Base-by-base conservation (phyloP, 192 early-diverging fungal genomes). In the Mortierella claussenii region DNA sequence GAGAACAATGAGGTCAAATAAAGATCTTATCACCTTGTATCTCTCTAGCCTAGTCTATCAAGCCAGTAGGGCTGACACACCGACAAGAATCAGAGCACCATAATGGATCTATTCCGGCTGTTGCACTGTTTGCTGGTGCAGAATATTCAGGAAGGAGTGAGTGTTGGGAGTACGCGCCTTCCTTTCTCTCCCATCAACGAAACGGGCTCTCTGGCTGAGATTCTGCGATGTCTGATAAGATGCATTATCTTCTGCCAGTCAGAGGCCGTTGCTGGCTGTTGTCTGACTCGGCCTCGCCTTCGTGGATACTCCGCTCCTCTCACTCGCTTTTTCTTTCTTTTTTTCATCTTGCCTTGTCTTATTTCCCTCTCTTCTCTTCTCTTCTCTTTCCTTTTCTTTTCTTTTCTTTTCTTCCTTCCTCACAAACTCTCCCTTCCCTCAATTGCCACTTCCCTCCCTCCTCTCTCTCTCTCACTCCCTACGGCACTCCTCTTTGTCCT, bases 171-270 rank as follows among this genome's bases (percentile, higher is more conserved):
- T n/a, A n/a, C n/a, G n/a, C n/a, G n/a, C n/a, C n/a, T n/a, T n/a
- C n/a, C n/a, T n/a, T n/a, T n/a, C n/a, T n/a, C n/a, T n/a, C 32
- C 1, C n/a, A 40, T 40, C 31, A n/a, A 20, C 17, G n/a, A 31
- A 55, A 33, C 24, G 57, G 57, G 57, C 57, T 60, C 57, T 48
- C 7, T 15, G 52, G 18, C 44, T 32, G 27, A 60, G 57, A 60
- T 60, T 60, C 44, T 20, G 34, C 26, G 57, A 48, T 60, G n/a
- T 60, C 18, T 47, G 57, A 60, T 60, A 60, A 65, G 63, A 65
- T 65, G 40, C 55, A 53, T 65, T 65, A 65, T 65, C 63, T 65
- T 33, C 26, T 24, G 53, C 63, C 43, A 65, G 23, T 65, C 53
- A 65, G 53, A 60, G 13, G 44, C 44, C 15, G 43, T 27, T 44